Base-by-base conservation (phyloP, 306 rosid genomes). In the Crotalaria pallida region DNA sequence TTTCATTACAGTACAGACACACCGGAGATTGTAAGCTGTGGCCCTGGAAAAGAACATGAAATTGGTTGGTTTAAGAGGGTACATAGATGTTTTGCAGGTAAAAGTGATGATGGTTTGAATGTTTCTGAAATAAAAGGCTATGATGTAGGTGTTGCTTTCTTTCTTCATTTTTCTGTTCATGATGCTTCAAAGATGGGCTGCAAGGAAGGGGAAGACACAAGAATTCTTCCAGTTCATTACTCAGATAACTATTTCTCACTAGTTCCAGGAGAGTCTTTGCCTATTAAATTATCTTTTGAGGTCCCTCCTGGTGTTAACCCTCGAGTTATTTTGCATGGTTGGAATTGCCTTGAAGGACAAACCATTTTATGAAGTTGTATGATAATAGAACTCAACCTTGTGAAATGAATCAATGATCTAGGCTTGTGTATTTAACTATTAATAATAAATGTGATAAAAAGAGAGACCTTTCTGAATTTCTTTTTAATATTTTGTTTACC, bases 171-270 rank as follows among this genome's bases (percentile, higher is more conserved):
- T 48, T 85, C 90, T 27, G 94, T 90, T 65, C 94, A 90, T 80
- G 79, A 90, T 80, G 79, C 77, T 78, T 77, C 81, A 10, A 78
- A 79, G 79, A 71, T 33, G 7, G 78, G 78, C 51, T 64, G 11
- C 45, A 84, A 76, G 71, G 86, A 87, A 77, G 92, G 89, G 66
- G 90, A 85, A 45, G 96, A 90, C 84, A 84, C 97, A 19, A 83
- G 98, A 84, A 88, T 94, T 75, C 92, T 94, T 51, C 96, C 92
- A 0, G 95, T 94, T 76, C 96, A 90, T 79, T 90, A 94, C 81
- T 85, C 97, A 0, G 96, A 90, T 76, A 94, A 90, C 88, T 94
- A 94, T 60, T 85, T 94, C 79, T 90, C 97, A 10, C 83, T 90
- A 50, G 87, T 90, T 26, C 96, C 98, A 0, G 97, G 96, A 31